Evolutionary conservation across 345 rosid species (phyloP).

Genomic region (Linum trigynum): DNA sequence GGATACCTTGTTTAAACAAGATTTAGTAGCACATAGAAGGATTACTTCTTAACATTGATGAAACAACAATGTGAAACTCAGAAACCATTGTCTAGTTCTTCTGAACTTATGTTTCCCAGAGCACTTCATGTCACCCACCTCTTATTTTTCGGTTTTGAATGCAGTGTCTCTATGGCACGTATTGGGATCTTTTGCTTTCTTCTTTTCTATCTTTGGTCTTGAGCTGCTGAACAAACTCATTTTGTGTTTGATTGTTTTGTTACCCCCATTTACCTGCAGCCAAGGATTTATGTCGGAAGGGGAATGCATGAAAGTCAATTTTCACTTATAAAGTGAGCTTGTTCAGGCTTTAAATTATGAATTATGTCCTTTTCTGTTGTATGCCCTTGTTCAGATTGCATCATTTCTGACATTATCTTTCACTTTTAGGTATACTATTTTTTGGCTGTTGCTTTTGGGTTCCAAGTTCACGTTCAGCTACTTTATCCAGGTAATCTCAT

Average conservation of each 20-base stretch:
- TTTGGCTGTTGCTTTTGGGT: slow-evolving; percentile 44
- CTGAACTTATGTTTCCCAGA: neutral
- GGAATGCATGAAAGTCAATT: slow-evolving; percentile 51
- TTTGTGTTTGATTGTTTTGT: neutral
- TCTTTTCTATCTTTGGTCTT: neutral
- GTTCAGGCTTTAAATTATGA: neutral
- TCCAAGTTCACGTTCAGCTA: slow-evolving; percentile 52
- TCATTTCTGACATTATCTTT: neutral
- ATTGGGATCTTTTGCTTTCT: neutral
- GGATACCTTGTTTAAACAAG: neutral
- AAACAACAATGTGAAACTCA: neutral
- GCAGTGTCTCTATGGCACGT: neutral
- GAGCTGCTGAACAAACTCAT: no score
- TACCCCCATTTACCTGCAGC: slow-evolving; percentile 21
- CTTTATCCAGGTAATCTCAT: slow-evolving; percentile 39
- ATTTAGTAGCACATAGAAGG: neutral
- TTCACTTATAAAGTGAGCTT: slow-evolving; percentile 43
- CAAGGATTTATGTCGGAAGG: slow-evolving; percentile 49
- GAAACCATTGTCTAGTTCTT: neutral
- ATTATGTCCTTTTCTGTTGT: neutral
- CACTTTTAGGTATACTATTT: slow-evolving; percentile 43
- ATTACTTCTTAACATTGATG: neutral
- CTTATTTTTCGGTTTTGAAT: neutral
- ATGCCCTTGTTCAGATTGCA: neutral
- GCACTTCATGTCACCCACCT: neutral